Evolutionary conservation across 2,329 filamentous ascomycete genomes (phyloP), one percentile per base, ranked within the genome.

Genomic region (Penicillium verrucosum): DNA sequence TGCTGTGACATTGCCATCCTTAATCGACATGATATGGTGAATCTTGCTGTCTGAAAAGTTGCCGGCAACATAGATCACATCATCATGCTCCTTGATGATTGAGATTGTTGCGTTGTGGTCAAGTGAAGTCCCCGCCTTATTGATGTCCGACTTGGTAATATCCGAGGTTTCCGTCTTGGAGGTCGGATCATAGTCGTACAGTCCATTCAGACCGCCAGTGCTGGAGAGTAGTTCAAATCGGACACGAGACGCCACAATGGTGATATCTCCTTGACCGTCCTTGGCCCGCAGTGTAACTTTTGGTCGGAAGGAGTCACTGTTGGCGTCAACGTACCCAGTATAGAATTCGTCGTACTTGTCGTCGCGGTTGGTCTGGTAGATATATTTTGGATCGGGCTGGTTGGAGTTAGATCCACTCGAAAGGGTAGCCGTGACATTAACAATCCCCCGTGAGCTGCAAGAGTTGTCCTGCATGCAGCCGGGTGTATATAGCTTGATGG

Each of bases 311-410:
- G 82, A 83, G 60, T 78, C 79, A 10, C 84, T 87, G 51, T 83
- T 86, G 52, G 87, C 86, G 69, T 97, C 91, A 52, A 99, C 85
- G 63, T 86, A 86, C 45, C 92, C 94, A 63, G 88, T 89, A 75
- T 92, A 96, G 57, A 99, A 86, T 64, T 90, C 87, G 70, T 99
- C 94, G 69, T 96, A 97, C 75, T 99, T 99, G 79, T 97, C 93
- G 72, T 88, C 95, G 71, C 95, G 84, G 76, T 99, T 99, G 18
- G 92, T 96, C 74, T 99, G 94, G 70, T 84, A 95, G 8, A 97
- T 77, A 0, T 83, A 81, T 0, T 81, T 84, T 29, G 84, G 81
- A 56, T 86, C 80, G 5, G 83, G 78, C 60, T 66, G 77, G 64
- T 65, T 74, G 69, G 54, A 75, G 67, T 69, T 80, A 67, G 64